Evolutionary conservation across 768 basidiomycete species (phyloP), one percentile per base, ranked within the genome.

Genomic region (Auricularia auricula-judae): DNA sequence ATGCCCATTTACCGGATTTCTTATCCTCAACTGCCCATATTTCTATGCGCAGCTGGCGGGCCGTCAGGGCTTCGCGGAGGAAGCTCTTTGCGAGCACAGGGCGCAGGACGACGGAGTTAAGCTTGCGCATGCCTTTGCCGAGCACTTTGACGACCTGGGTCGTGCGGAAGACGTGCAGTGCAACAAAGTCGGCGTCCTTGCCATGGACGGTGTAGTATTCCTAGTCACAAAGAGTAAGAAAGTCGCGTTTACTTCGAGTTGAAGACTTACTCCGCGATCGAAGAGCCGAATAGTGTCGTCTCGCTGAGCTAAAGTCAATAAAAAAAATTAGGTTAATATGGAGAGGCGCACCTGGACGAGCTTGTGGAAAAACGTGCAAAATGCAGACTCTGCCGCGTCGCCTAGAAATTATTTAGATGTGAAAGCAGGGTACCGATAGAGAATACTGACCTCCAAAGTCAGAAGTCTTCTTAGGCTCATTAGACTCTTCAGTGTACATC

Each of bases 81-180:
- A 97, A 86, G 43, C 80, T 80, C 68, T 91, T 89, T 0, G 94
- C 94, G 18, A 93, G 84, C 16, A 82, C 84, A 64, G 80, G 76
- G 71, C 85, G 91, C 64, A 99, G 79, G 0, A 82, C 84, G 61
- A 97, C 93, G 63, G 86, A 88, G 0, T 91, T 86, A 1, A 97
- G 77, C 36, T 76, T 75, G n/a, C 72, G 71, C 3, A 70, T 65
- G 11, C 74, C 72, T 42, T 69, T 72, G 4, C 96, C 96, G 51
- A 97, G 85, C 72, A 91, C 89, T 74, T 96, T 96, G 75, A 99
- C 81, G 65, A 98, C 94, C 1, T 91, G 88, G 70, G 91, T 89
- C 2, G 97, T 99, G 64, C 84, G 88, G 69, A 84, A 93, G 63
- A 90, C 86, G 69, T 91, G 82, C 21, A 85, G 79, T 3, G 96